phyloP scores from a whole-genome alignment of 139 green algal species.

The Tetraselmis chui region DNA sequence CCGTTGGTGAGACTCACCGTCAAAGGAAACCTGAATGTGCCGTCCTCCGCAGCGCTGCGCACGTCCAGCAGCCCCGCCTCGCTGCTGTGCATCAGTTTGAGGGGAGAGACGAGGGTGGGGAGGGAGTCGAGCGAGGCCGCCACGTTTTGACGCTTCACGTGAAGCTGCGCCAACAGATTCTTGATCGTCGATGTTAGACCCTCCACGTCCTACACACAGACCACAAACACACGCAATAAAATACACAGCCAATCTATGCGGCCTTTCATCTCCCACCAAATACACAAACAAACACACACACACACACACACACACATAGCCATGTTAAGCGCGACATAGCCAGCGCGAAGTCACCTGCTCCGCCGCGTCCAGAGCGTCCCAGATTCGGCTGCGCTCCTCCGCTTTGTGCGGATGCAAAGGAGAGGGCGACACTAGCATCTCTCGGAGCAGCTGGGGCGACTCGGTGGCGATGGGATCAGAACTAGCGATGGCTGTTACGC shows the following conservation, averaged over 20 bases:
- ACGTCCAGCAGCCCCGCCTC: too few relatives aligned
- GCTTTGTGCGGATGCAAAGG: not conserved
- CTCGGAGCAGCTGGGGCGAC: not conserved
- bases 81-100: not conserved
- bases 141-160: not conserved
- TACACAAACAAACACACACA: too few relatives aligned
- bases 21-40: too few relatives aligned
- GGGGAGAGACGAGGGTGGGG: not conserved
- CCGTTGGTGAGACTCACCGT: too few relatives aligned
- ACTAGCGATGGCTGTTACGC: not conserved
- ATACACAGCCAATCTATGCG: too few relatives aligned
- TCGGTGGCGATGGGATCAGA: not conserved
- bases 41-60: too few relatives aligned
- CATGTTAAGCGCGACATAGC: too few relatives aligned
- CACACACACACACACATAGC: too few relatives aligned
- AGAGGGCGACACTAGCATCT: not conserved
- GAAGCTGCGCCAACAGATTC: not conserved
- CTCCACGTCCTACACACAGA: not conserved
- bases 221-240: too few relatives aligned
- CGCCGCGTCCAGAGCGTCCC: not conserved
- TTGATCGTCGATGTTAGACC: not conserved
- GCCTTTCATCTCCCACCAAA: too few relatives aligned
- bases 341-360: not conserved
- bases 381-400: not conserved
- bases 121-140: not conserved